These are phyloP conservation scores for Phytophthora crassamura DNA, from an alignment of 352 stramenopile genomes.

Conservation along the genomic window DNA sequence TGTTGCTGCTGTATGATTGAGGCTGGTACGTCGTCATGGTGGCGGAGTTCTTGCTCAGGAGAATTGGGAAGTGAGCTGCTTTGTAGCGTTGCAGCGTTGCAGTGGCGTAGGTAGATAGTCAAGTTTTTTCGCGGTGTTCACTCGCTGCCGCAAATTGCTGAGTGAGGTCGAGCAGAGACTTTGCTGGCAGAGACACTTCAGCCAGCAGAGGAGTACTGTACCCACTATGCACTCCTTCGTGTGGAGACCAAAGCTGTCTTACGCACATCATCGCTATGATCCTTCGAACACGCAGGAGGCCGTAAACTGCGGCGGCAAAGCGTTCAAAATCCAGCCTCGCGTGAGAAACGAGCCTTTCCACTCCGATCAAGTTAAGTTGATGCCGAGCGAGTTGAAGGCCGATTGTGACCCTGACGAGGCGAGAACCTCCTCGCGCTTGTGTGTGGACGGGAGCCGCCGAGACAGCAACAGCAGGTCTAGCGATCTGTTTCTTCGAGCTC, in stretches of 20 bases:
- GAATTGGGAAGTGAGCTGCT: slow-evolving; percentile 24
- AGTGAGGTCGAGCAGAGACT: slow-evolving; percentile 36
- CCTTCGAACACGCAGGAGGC: slow-evolving; percentile 26
- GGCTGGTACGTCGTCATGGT: slow-evolving; percentile 25
- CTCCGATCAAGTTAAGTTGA: slow-evolving; percentile 19
- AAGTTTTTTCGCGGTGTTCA: slow-evolving; percentile 17
- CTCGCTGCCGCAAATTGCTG: slow-evolving; percentile 39
- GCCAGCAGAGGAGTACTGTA: slow-evolving; percentile 14
- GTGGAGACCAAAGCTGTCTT: slow-evolving; percentile 35
- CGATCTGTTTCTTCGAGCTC: too few relatives aligned
- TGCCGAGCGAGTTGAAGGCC: too few relatives aligned
- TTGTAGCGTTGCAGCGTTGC: slow-evolving; percentile 6
- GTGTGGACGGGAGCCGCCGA: too few relatives aligned
- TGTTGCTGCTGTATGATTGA: slow-evolving; percentile 31
- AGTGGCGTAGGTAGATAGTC: neutral
- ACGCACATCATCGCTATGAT: slow-evolving; percentile 38
- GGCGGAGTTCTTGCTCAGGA: slow-evolving; percentile 9
- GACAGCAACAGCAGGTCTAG: too few relatives aligned
- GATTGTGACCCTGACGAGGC: too few relatives aligned
- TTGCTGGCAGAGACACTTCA: slow-evolving; percentile 39
- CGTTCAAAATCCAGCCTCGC: slow-evolving; percentile 37
- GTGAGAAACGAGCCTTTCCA: slow-evolving; percentile 24
- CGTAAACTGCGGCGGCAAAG: slow-evolving; percentile 42
- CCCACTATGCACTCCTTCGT: slow-evolving; percentile 30
- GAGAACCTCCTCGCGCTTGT: too few relatives aligned